Percentiles rank a stretch among this genome's conserved stretches.
phyloP scores from a whole-genome alignment of 1,284 basidiomycete species.

The Boletus sp. region DNA sequence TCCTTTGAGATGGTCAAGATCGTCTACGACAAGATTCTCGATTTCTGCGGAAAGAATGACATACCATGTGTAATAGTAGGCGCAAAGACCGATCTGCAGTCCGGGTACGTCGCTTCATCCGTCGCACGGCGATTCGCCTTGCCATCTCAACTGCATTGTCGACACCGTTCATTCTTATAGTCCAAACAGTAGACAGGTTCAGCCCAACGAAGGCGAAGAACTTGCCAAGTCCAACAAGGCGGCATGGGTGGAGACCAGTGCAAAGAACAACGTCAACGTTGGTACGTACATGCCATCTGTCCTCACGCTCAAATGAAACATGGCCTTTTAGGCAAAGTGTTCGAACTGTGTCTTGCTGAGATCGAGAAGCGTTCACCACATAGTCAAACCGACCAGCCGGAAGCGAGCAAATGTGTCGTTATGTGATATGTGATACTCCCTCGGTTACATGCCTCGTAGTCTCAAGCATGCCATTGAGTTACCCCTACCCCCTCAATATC shows the following conservation, averaged over 20 bases:
- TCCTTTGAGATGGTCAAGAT: constrained; percentile 98
- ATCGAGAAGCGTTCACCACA: constrained; percentile 77
- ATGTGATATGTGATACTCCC: constrained; percentile 65
- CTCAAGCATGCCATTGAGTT: constrained; percentile 35
- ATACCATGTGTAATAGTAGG: constrained; percentile 98
- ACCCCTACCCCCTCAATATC: constrained; percentile 40
- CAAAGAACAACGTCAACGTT: constrained; percentile 89
- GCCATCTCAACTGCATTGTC: constrained; percentile 21
- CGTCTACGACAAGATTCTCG: constrained; percentile 97
- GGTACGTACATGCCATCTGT: constrained; percentile 52
- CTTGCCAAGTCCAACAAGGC: constrained; percentile 77
- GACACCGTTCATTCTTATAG: constrained; percentile 34
- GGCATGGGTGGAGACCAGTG: constrained; percentile 88
- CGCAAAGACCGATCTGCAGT: constrained; percentile 88
- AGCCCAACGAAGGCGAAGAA: constrained; percentile 72
- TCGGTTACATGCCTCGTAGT: constrained; percentile 20
- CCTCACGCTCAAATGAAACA: constrained; percentile 15
- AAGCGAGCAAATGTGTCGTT: constrained; percentile 63
- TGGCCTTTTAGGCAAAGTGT: constrained; percentile 72
- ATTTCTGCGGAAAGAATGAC: constrained; percentile 88
- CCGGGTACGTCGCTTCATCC: constrained; percentile 53
- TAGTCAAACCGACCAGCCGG: constrained; percentile 60
- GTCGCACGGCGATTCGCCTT: constrained; percentile 17
- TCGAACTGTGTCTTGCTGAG: constrained; percentile 85
- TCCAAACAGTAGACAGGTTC: constrained; percentile 70